Evolutionary conservation across 2,329 filamentous ascomycete genomes (phyloP).

Genomic region (Trichoderma atrobrunneum): DNA sequence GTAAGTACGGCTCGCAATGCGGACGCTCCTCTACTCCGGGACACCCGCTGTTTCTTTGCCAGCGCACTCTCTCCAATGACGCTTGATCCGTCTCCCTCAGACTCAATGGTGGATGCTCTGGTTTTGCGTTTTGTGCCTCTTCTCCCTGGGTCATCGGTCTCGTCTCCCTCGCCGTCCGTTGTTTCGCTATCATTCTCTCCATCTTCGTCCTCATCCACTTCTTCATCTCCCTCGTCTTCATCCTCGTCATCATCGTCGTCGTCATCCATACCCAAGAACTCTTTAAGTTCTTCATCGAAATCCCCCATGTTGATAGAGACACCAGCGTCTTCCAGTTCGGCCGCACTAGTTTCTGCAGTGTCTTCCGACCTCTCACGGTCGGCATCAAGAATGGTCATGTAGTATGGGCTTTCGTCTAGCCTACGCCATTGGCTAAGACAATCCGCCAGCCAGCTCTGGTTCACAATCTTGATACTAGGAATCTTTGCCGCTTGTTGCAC

Average conservation of each 20-base stretch:
- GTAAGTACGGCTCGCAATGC: conserved; percentile 46
- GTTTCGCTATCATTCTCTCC: conserved; percentile 24
- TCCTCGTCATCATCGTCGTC: conserved; percentile 48
- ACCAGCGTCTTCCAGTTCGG: conserved; percentile 31
- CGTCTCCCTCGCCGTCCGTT: conserved; percentile 31
- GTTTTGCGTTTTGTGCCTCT: conserved; percentile 36
- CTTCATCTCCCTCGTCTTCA: conserved; percentile 22
- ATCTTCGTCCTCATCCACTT: conserved; percentile 20
- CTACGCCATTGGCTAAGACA: conserved; percentile 81
- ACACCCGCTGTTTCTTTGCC: conserved; percentile 52
- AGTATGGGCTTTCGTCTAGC: conserved; percentile 74
- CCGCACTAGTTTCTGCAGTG: conserved; percentile 31
- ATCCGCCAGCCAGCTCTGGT: conserved; percentile 82
- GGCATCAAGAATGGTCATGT: conserved; percentile 70
- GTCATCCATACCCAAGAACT: conserved; percentile 62
- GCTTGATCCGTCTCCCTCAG: conserved; percentile 33
- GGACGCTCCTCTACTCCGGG: conserved; percentile 45
- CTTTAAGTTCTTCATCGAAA: conserved; percentile 70
- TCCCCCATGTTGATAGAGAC: conserved; percentile 47
- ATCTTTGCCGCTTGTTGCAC: conserved; percentile 81
- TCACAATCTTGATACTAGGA: conserved; percentile 83
- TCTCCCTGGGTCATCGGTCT: conserved; percentile 27
- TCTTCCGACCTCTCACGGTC: conserved; percentile 49
- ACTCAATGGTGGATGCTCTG: conserved; percentile 31
- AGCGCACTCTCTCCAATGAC: conserved; percentile 38